Conservation (phyloP, 805 yeast species). For the Candida gorgasii region DNA sequence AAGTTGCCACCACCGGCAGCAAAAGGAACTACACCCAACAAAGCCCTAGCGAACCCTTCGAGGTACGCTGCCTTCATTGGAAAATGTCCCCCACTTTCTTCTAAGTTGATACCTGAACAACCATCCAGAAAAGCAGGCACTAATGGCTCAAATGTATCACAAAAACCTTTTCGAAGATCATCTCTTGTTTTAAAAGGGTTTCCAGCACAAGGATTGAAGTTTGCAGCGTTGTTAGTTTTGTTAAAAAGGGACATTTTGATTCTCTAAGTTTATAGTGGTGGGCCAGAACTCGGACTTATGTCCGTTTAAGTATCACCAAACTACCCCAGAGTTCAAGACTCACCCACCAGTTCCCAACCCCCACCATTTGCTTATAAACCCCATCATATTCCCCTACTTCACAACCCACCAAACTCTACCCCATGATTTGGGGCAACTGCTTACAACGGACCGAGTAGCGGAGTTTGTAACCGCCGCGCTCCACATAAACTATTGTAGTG, state of each 20-base stretch:
- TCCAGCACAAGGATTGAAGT: conserved; percentile 5
- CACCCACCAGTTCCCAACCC: too few relatives aligned
- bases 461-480: too few relatives aligned
- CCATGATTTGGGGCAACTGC: too few relatives aligned
- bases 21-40: conserved; percentile 31
- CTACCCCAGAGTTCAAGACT: too few relatives aligned
- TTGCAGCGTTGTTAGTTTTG: not conserved
- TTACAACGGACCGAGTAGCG: too few relatives aligned
- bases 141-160: conserved; percentile 13
- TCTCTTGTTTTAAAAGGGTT: conserved; percentile 11
- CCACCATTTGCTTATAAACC: too few relatives aligned
- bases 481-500: too few relatives aligned
- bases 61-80: conserved; percentile 22
- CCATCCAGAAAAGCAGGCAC: conserved; percentile 13
- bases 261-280: too few relatives aligned
- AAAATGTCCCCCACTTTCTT: conserved; percentile 23
- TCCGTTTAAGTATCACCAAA: too few relatives aligned
- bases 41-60: conserved; percentile 29
- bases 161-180: conserved; percentile 9
- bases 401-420: too few relatives aligned
- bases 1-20: conserved; percentile 21
- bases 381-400: too few relatives aligned
- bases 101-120: conserved; percentile 19
- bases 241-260: not conserved
- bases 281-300: too few relatives aligned